Percentiles rank a stretch among this genome's conserved stretches.
Conservation (phyloP, 1,139 yeast species). For the Pichia sp. region DNA sequence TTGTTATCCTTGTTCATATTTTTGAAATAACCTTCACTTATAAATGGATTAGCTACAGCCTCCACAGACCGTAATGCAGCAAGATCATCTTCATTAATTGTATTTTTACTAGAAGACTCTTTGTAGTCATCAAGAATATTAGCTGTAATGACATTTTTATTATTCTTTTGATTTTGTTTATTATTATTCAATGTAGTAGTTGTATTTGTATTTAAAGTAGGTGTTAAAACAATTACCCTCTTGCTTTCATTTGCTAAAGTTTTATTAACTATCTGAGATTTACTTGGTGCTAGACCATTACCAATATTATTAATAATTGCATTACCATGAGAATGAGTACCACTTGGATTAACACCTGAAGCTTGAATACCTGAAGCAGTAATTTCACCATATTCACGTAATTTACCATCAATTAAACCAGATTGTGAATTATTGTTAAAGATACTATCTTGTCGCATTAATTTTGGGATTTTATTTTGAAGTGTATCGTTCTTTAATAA, state of each 20-base stretch:
- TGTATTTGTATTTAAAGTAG: background rate
- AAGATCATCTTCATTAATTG: conserved; percentile 13
- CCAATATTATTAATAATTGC: conserved; percentile 30
- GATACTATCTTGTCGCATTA: conserved; percentile 11
- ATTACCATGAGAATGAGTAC: conserved; percentile 14
- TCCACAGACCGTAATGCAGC: conserved; percentile 18
- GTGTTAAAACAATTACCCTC: conserved; percentile 16
- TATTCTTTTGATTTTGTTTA: background rate
- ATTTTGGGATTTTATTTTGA: conserved; percentile 3
- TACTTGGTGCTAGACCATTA: conserved; percentile 65
- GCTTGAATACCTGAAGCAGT: conserved; percentile 69
- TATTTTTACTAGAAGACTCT: background rate
- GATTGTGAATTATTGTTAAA: conserved; percentile 5
- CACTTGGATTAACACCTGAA: conserved; percentile 24
- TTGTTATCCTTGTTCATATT: background rate
- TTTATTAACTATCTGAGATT: conserved; percentile 62
- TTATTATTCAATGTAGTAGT: background rate
- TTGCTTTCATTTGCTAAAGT: conserved; percentile 30
- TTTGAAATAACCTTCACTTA: conserved; percentile 8
- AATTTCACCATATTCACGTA: conserved; percentile 44
- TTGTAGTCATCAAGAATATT: background rate
- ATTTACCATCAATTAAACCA: conserved; percentile 16
- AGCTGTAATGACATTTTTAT: background rate
- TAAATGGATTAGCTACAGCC: conserved; percentile 14
- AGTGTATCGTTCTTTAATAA: background rate